These are phyloP conservation scores for Emericellopsis atlantica DNA, from an alignment of 2,329 filamentous ascomycete genomes.

Conservation along the genomic window DNA sequence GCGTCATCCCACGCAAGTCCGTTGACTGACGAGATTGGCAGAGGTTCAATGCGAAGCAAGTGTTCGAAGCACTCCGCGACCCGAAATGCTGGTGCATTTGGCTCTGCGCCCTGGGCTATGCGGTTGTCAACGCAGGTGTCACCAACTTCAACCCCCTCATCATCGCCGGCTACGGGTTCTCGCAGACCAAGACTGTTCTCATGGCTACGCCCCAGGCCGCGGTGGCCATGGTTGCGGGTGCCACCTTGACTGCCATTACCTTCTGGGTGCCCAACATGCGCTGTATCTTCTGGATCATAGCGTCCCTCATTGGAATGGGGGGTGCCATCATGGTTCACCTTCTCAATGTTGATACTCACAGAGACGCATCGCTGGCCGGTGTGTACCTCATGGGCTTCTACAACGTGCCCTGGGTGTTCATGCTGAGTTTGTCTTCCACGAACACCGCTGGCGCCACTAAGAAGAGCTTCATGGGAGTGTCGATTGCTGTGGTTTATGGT, in stretches of 20 bases:
- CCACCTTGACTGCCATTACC: slow-evolving; percentile 9
- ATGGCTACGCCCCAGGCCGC: slow-evolving; percentile 19
- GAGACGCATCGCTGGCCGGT: slow-evolving; percentile 13
- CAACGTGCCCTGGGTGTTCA: slow-evolving; percentile 15
- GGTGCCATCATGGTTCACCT: slow-evolving; percentile 14
- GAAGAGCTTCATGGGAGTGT: slow-evolving; percentile 3
- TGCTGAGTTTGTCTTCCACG: slow-evolving; percentile 15
- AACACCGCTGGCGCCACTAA: slow-evolving; percentile 17
- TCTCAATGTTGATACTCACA: slow-evolving; percentile 5
- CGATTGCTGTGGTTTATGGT: background rate
- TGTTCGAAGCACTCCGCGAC: slow-evolving; percentile 8
- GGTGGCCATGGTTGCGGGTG: slow-evolving; percentile 14
- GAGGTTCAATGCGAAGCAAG: slow-evolving; percentile 8
- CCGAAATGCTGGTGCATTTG: background rate
- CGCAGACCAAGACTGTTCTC: slow-evolving; percentile 11
- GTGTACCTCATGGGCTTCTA: slow-evolving; percentile 20
- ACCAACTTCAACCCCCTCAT: slow-evolving; percentile 50
- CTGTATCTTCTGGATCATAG: slow-evolving; percentile 15
- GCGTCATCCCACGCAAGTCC: too few species aligned
- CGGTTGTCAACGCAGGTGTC: background rate
- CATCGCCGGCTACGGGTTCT: slow-evolving; percentile 37
- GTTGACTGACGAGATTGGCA: background rate
- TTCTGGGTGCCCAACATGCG: slow-evolving; percentile 14
- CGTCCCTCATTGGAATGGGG: slow-evolving; percentile 9
- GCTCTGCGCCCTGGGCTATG: background rate